Evolutionary conservation across 2,329 filamentous ascomycete genomes (phyloP), one percentile per base, ranked within the genome.

Genomic region (Pseudofabraea citricarpa): DNA sequence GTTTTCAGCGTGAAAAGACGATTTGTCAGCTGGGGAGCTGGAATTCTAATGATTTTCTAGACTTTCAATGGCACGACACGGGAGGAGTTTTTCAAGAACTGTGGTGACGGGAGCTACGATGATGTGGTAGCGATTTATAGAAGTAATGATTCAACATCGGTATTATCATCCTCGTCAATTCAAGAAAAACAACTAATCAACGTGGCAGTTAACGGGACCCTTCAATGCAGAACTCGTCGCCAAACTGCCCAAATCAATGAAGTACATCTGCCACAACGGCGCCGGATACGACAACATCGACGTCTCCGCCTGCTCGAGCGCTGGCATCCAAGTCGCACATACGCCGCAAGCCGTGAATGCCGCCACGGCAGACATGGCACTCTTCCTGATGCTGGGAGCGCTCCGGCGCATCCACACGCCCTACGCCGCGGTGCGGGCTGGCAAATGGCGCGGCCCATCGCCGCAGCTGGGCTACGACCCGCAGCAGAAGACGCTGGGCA

Each of bases 241-340:
- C 32, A 72, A 64, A 4, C 64, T 82, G 12, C 78, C 77, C 6
- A 38, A 55, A 3, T 71, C 67, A 6, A 57, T 82, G 23, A 67
- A 66, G 48, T 82, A 75, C 55, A 67, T 83, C 50, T 80, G 73
- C 56, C 77, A 82, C 60, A 79, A 79, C 47, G 77, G 86, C 46
- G 85, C 88, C 37, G 88, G 89, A 24, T 94, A 94, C 65, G 89
- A 94, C 63, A 83, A 89, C 61, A 73, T 94, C 50, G 82, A 90
- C 61, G 71, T 90, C 6, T 60, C 74, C 22, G 82, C 84, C 22
- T 91, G 86, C 69, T 83, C 79, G n/a, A 42, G 45, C 9, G 36
- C 44, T 44, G 68, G 70, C 21, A 74, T 94, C 52, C 72, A 68
- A 29, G 84, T 95, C 18, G 87, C 85, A 50, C 90, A 91, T 62